Evolutionary conservation across 352 stramenopile genomes (phyloP).

Genomic region (Phytophthora foliorum): DNA sequence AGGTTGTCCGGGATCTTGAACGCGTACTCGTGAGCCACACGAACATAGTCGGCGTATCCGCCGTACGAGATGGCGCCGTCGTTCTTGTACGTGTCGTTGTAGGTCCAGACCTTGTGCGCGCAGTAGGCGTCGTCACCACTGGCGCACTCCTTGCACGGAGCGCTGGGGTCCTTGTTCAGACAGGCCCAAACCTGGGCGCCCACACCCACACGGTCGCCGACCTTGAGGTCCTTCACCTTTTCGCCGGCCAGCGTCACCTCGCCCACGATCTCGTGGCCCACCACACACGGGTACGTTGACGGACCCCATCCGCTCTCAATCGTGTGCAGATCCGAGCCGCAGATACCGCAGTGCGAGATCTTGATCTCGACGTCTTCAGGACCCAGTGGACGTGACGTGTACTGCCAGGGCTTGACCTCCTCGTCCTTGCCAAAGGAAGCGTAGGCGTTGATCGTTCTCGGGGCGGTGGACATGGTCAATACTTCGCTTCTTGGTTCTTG

Average conservation of each 20-base stretch:
- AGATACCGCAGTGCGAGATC: constrained; percentile 75
- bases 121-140: constrained; percentile 74
- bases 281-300: constrained; percentile 56
- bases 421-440: constrained; percentile 49
- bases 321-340: constrained; percentile 67
- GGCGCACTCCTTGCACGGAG: constrained; percentile 69
- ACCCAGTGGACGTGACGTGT: constrained; percentile 54
- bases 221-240: constrained; percentile 65
- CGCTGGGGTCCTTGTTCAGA: constrained; percentile 57
- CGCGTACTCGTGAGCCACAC: constrained; percentile 69
- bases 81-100: constrained; percentile 56
- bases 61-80: constrained; percentile 55
- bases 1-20: constrained; percentile 84
- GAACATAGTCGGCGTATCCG: constrained; percentile 80
- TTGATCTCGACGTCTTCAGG: constrained; percentile 65
- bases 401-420: constrained; percentile 50
- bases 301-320: constrained; percentile 58
- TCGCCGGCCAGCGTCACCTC: constrained; percentile 48
- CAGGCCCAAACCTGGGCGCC: constrained; percentile 84
- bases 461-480: constrained; percentile 38
- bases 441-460: constrained; percentile 55
- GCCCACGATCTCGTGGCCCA: constrained; percentile 72
- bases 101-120: constrained; percentile 50
- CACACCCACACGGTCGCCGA: constrained; percentile 90
- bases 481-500: too few relatives aligned